Evolutionary conservation across 768 basidiomycete species (phyloP), one percentile per base, ranked within the genome.

Genomic region (Serendipita sp.): DNA sequence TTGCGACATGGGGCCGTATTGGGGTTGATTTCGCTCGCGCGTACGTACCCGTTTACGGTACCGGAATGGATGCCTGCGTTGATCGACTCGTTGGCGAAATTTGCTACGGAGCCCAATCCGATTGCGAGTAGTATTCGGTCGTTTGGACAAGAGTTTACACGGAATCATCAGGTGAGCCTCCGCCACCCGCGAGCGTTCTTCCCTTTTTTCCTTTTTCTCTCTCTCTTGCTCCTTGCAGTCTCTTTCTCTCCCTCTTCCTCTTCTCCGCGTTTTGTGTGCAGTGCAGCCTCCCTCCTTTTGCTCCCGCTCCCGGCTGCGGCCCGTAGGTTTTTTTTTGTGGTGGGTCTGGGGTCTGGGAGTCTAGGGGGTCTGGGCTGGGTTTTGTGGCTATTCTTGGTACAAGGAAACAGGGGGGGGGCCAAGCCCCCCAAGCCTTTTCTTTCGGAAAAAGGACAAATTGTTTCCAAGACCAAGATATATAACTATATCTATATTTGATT

Each of bases 111-210:
- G 74, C 92, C 92, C 30, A 85, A 86, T 48, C 92, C 92, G 37
- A 91, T 95, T 71, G 90, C 89, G 28, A 90, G 89, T 7, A 91
- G 91, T 5, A 92, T 94, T 71, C 82, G 89, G 60, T 85, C 86
- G 69, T 88, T 68, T 66, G 71, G 45, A 28, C 51, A 63, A 24
- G 37, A 54, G 46, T 63, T 63, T 45, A 18, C 28, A 1, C 16
- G 45, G 65, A 48, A 34, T n/a, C 63, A 64, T 56, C 60, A 66
- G 45, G 56, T 67, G 64, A n/a, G n/a, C 35, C 18, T 44, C 41
- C 11, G 34, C 16, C 11, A 2, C 37, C 37, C 2, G 53, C 11
- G 15, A 30, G 64, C 2, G 7, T 35, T 56, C 34, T 10, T 34
- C 24, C 58, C 58, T 30, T 34, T 60, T 37, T 30, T 7, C 37